Conservation (phyloP, 176 grass and related monocot genomes). For the Hyparrhenia diplandra region DNA sequence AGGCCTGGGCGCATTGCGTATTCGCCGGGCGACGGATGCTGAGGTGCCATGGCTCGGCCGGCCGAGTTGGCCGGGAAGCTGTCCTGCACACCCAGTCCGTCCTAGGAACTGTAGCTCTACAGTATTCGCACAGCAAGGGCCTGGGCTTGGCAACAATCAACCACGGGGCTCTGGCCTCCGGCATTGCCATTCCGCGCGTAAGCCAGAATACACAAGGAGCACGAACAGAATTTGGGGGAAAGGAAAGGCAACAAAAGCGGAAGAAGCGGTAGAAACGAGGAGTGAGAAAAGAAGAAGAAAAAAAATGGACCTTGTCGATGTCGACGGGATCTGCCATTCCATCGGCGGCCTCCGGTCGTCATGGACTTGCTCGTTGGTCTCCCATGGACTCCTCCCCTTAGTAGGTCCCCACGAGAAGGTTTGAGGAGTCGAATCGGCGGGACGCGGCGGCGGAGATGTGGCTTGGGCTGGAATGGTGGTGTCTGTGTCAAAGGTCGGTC, state of each 20-base stretch:
- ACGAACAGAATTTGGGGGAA: not conserved
- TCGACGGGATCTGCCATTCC: conserved; percentile 96
- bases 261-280: not conserved
- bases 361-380: conserved; percentile 41
- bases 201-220: not conserved
- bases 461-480: not conserved
- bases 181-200: not conserved
- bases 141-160: not conserved
- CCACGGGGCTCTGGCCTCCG: not conserved
- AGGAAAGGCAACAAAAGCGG: not conserved
- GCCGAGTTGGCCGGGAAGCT: not conserved
- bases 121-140: not conserved
- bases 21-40: not conserved
- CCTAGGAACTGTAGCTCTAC: not conserved
- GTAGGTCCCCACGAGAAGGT: not conserved
- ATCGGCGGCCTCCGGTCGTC: conserved; percentile 54
- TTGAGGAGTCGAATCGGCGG: not conserved
- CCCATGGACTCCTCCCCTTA: conserved; percentile 46
- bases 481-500: not conserved
- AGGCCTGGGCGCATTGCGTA: too few relatives aligned
- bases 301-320: conserved; percentile 59
- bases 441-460: not conserved
- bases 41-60: not conserved
- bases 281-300: not conserved
- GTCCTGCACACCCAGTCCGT: not conserved